phyloP scores from a whole-genome alignment of 140 eudicot species.

The Erigeron philadelphicus region DNA sequence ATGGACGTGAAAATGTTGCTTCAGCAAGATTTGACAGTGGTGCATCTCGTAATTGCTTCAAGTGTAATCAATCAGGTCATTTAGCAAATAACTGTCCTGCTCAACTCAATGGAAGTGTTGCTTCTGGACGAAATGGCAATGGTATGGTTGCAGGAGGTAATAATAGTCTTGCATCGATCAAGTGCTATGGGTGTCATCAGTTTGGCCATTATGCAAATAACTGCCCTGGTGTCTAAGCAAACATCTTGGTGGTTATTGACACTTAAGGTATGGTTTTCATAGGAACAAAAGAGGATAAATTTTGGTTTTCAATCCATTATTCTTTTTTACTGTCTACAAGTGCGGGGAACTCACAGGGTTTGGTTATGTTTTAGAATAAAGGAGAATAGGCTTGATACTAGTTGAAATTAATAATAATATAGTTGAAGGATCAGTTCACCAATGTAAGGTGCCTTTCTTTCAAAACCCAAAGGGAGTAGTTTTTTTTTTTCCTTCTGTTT shows the following conservation, averaged over 20 bases:
- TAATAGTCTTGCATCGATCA: slow-evolving; percentile 27
- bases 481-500: too few relatives aligned
- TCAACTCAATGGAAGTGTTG: slow-evolving; percentile 13
- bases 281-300: slow-evolving; percentile 2
- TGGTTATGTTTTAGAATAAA: too few relatives aligned
- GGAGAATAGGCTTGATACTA: too few relatives aligned
- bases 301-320: neutral
- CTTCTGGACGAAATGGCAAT: slow-evolving; percentile 31
- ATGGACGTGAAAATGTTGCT: slow-evolving; percentile 36
- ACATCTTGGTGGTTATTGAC: slow-evolving; percentile 49
- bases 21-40: slow-evolving; percentile 34
- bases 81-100: slow-evolving; percentile 70
- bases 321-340: neutral
- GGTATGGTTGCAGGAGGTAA: slow-evolving; percentile 31
- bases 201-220: slow-evolving; percentile 68
- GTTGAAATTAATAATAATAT: too few relatives aligned
- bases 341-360: too few relatives aligned
- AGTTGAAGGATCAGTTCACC: too few relatives aligned
- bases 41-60: slow-evolving; percentile 47
- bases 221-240: slow-evolving; percentile 53
- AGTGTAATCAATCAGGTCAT: slow-evolving; percentile 59
- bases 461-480: too few relatives aligned
- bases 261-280: slow-evolving; percentile 9
- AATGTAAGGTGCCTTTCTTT: too few relatives aligned
- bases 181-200: slow-evolving; percentile 61